Conservation (phyloP, 2,329 filamentous ascomycete species). For the Penicillium sumatraense region DNA sequence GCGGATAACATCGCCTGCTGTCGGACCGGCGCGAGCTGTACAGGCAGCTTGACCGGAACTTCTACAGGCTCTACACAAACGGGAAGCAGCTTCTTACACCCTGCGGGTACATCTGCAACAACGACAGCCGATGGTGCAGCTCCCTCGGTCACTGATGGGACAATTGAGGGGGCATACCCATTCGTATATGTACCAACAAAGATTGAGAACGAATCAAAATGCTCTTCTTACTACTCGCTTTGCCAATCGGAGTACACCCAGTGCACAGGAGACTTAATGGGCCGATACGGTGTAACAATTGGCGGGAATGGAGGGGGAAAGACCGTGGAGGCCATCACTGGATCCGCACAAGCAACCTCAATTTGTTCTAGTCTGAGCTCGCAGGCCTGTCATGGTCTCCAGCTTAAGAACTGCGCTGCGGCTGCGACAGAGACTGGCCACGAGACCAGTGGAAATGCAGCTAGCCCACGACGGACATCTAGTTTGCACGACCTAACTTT, state of each 20-base stretch:
- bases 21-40: constrained; percentile 61
- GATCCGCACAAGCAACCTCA: constrained; percentile 46
- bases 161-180: constrained; percentile 56
- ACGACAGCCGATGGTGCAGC: constrained; percentile 27
- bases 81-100: constrained; percentile 40
- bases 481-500: constrained; percentile 48
- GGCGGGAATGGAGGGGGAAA: constrained; percentile 52
- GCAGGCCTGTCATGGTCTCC: constrained; percentile 54
- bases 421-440: constrained; percentile 34
- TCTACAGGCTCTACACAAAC: constrained; percentile 25
- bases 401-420: constrained; percentile 50
- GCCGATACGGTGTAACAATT: constrained; percentile 58
- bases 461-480: constrained; percentile 35
- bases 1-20: constrained; percentile 66
- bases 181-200: constrained; percentile 59
- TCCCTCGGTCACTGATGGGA: constrained; percentile 41
- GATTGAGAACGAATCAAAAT: constrained; percentile 56
- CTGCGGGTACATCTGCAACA: constrained; percentile 36
- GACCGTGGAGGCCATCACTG: constrained; percentile 52
- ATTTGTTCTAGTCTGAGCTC: constrained; percentile 53
- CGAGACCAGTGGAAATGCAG: constrained; percentile 33
- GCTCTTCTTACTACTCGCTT: constrained; percentile 58
- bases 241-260: constrained; percentile 54
- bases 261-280: constrained; percentile 52
- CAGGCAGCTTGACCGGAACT: constrained; percentile 54